These are phyloP conservation scores for Manihot esculenta DNA, from an alignment of 441 rosid genomes.

Conservation along the genomic window DNA sequence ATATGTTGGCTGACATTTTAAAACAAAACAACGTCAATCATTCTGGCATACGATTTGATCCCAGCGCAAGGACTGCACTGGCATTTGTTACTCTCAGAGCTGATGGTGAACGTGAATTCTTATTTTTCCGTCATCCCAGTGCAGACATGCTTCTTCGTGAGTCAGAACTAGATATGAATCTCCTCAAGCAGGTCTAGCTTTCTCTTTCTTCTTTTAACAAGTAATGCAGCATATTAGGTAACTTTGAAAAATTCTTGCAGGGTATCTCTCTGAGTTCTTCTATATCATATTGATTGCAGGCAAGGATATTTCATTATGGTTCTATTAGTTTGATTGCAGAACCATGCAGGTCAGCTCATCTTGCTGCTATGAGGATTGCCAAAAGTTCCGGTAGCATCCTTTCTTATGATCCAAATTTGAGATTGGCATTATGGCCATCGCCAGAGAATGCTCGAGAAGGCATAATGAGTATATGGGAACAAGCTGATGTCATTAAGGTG, in stretches of 20 bases:
- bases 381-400: conserved; percentile 75
- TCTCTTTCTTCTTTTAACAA: conserved; percentile 14
- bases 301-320: conserved; percentile 87
- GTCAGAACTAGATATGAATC: conserved; percentile 71
- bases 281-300: conserved; percentile 47
- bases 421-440: conserved; percentile 93
- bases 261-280: conserved; percentile 1
- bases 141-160: conserved; percentile 96
- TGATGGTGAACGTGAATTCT: conserved; percentile 98
- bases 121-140: conserved; percentile 97
- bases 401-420: conserved; percentile 93
- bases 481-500: conserved; percentile 94
- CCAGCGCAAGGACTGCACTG: conserved; percentile 80
- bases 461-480: conserved; percentile 87
- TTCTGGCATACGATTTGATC: conserved; percentile 83
- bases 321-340: conserved; percentile 93
- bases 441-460: conserved; percentile 75
- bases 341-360: conserved; percentile 92
- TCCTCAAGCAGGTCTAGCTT: conserved; percentile 64
- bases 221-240: conserved; percentile 1
- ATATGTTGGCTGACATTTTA: conserved; percentile 79
- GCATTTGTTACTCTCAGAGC: conserved; percentile 88
- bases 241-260: background rate
- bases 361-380: conserved; percentile 86
- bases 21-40: conserved; percentile 74